Base-by-base conservation (phyloP, 2,329 filamentous ascomycete species). In the Curvularia verruculosa region DNA sequence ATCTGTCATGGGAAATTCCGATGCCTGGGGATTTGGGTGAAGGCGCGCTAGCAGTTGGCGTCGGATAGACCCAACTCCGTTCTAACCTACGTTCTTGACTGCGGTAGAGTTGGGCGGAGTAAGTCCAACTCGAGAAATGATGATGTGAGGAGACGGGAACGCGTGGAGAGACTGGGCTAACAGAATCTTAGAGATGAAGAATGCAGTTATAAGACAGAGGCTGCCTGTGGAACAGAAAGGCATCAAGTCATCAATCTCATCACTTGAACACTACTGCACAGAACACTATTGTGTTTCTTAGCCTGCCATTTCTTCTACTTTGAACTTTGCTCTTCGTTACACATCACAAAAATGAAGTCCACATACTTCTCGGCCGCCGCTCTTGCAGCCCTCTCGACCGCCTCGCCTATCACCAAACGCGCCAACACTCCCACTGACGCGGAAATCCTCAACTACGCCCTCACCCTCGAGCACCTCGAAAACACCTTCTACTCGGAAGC, bases 401-500 rank as follows among this genome's bases (percentile, higher is more conserved):
- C 59, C 23, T 64, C 70, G 5, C 65, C 69, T n/a, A 69, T 69
- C 26, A 68, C 66, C 51, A 65, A 69, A 62, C 71, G 69, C 47
- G 59, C 59, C 19, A 41, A 56, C 39, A 62, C 56, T 37, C 65
- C 62, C 28, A 54, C 59, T 10, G 69, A 74, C 48, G 65, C 40
- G 49, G 66, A 63, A 18, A 73, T 80, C 54, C 74, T 80, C 61
- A 77, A 79, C 69, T 80, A 79, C 56, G 78, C 78, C 5, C 65
- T 80, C 26, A 79, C 78, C 5, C 77, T 80, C 2, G 78, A 80
- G 68, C 76, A 80, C 64, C 71, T 79, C 12, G 87, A 90, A 75
- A 78, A 84, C 59, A 80, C 79, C 53, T 89, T 89, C 77, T 90
- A 90, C 76, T 76, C 78, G 36, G 70, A 87, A 47, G 87, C 83